phyloP scores from a whole-genome alignment of 768 basidiomycete genomes.

The Rhizopogon vinicolor region DNA sequence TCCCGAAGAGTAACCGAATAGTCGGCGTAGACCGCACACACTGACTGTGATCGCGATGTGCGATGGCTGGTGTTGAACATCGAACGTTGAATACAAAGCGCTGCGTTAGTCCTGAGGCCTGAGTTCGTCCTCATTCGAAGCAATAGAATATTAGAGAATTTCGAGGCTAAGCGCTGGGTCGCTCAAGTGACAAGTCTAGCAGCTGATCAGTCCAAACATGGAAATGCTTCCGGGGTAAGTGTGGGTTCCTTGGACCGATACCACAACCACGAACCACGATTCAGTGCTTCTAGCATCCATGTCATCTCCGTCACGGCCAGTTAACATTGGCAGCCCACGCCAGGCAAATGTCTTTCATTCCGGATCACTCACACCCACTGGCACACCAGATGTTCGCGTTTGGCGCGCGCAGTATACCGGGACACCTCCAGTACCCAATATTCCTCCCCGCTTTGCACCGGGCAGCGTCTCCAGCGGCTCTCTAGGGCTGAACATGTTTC shows the following conservation, averaged over 20 bases:
- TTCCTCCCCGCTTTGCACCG: slow-evolving; percentile 57
- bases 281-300: slow-evolving; percentile 20
- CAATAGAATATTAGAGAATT: no score
- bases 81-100: no score
- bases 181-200: no score
- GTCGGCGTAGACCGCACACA: no score
- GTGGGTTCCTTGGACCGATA: not conserved
- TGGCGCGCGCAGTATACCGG: slow-evolving; percentile 65
- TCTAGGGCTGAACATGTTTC: not conserved
- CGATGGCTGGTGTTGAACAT: no score
- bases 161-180: no score
- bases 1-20: no score
- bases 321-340: slow-evolving; percentile 41
- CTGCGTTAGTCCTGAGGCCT: no score
- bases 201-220: not conserved
- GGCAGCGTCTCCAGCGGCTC: slow-evolving; percentile 17
- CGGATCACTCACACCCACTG: slow-evolving; percentile 32
- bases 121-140: no score
- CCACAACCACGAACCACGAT: not conserved
- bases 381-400: slow-evolving; percentile 61
- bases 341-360: slow-evolving; percentile 11
- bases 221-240: not conserved
- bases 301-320: slow-evolving; percentile 53
- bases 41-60: no score
- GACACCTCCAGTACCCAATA: slow-evolving; percentile 46